Conservation (phyloP, 2,329 filamentous ascomycete genomes). For the Coniochaeta ligniaria region DNA sequence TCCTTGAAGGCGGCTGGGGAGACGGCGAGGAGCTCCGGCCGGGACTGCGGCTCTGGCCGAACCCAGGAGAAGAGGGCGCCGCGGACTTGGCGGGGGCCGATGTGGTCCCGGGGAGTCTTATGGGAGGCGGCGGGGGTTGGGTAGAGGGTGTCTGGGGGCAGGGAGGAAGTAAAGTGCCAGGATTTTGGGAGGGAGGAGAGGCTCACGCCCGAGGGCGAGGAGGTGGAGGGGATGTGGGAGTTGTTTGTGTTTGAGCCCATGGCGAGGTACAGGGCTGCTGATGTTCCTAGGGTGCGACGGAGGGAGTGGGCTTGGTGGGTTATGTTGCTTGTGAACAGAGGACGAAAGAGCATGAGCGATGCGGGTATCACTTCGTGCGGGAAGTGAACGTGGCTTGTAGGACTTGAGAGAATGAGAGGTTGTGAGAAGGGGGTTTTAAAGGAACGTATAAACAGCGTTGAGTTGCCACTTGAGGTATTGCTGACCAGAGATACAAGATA, state of each 20-base stretch:
- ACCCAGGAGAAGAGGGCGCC: constrained; percentile 87
- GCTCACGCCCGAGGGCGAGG: constrained; percentile 21
- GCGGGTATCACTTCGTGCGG: not conserved
- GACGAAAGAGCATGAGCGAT: not conserved
- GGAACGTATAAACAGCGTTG: not conserved
- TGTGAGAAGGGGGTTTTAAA: not conserved
- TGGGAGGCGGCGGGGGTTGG: constrained; percentile 79
- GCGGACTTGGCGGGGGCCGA: constrained; percentile 77
- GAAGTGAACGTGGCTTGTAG: not conserved
- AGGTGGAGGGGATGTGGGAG: constrained; percentile 1
- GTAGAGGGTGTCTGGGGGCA: constrained; percentile 72
- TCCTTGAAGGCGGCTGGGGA: constrained; percentile 74
- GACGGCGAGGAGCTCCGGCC: constrained; percentile 73
- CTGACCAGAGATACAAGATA: not conserved
- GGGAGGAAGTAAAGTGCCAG: constrained; percentile 56
- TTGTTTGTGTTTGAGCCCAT: constrained; percentile 9
- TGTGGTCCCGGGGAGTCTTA: constrained; percentile 65
- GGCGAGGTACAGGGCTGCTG: constrained; percentile 3
- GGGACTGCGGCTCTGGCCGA: constrained; percentile 64
- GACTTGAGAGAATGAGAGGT: not conserved
- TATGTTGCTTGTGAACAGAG: not conserved
- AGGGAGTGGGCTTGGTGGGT: not conserved
- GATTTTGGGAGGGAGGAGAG: constrained; percentile 55
- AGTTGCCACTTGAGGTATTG: not conserved
- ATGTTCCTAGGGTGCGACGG: not conserved